Evolutionary conservation across 805 yeast species (phyloP).

Genomic region (Saturnispora sekii): DNA sequence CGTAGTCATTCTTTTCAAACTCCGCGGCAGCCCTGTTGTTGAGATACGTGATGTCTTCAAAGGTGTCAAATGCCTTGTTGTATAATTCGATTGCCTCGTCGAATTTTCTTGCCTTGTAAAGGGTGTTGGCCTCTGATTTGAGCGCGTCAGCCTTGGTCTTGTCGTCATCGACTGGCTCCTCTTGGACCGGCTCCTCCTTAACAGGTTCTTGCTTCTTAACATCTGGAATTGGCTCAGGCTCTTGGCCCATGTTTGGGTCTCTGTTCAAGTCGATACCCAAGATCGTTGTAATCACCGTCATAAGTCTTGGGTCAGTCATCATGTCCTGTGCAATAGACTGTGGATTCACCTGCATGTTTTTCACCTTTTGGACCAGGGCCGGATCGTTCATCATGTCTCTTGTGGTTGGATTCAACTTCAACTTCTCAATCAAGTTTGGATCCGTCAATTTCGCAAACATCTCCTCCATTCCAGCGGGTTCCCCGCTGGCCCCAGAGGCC

Average conservation of each 20-base stretch:
- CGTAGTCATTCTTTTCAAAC: constrained; percentile 89
- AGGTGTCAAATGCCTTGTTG: constrained; percentile 73
- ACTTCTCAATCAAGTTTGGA: constrained; percentile 66
- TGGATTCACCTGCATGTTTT: constrained; percentile 59
- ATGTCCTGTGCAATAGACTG: constrained; percentile 60
- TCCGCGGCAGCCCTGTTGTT: constrained; percentile 98
- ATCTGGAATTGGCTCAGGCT: constrained; percentile 22
- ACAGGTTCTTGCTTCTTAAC: constrained; percentile 3
- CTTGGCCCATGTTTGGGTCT: constrained; percentile 27
- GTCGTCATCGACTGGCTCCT: constrained; percentile 11
- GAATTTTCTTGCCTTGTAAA: constrained; percentile 79
- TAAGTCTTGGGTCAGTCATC: constrained; percentile 72
- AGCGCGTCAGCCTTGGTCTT: constrained; percentile 53
- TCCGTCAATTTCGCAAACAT: constrained; percentile 51
- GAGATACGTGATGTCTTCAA: constrained; percentile 81
- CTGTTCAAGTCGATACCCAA: constrained; percentile 62
- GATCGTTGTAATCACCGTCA: constrained; percentile 79
- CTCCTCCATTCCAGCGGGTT: constrained; percentile 49
- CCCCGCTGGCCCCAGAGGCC: constrained; percentile 24
- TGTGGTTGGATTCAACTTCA: constrained; percentile 79
- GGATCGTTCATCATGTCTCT: constrained; percentile 85
- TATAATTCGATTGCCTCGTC: constrained; percentile 88
- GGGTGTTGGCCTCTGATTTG: constrained; percentile 77
- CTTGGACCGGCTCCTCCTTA: constrained; percentile 10
- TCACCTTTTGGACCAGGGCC: constrained; percentile 59